Conservation (phyloP, 2,329 filamentous ascomycete genomes). For the Epicoccum nigrum region DNA sequence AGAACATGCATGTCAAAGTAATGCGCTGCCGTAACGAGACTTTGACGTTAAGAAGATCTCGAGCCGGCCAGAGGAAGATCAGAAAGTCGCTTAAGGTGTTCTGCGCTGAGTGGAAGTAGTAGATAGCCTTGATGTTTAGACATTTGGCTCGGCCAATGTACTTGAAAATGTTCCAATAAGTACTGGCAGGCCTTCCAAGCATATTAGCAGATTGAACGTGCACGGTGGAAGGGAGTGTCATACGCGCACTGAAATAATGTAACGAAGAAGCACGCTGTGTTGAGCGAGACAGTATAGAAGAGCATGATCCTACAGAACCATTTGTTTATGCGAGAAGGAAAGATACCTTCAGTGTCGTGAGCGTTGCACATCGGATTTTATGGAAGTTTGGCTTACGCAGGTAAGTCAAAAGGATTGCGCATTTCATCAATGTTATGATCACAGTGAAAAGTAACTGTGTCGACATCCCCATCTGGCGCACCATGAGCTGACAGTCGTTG, state of each 20-base stretch:
- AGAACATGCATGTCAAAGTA: slow-evolving; percentile 40
- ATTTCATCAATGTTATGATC: slow-evolving; percentile 35
- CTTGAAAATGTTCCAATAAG: slow-evolving; percentile 37
- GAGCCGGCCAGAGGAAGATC: slow-evolving; percentile 41
- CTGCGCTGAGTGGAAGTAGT: slow-evolving; percentile 30
- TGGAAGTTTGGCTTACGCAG: slow-evolving; percentile 14
- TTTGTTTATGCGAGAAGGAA: slow-evolving; percentile 35
- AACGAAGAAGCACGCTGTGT: slow-evolving; percentile 30
- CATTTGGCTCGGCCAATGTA: slow-evolving; percentile 27
- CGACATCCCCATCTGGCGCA: slow-evolving; percentile 30
- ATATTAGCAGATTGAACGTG: background rate
- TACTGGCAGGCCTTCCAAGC: slow-evolving; percentile 22
- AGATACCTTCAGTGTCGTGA: slow-evolving; percentile 25
- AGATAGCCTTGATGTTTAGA: slow-evolving; percentile 33
- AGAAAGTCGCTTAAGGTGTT: slow-evolving; percentile 42
- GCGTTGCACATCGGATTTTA: background rate
- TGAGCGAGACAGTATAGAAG: slow-evolving; percentile 28
- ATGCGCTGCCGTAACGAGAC: slow-evolving; percentile 37
- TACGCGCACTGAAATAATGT: slow-evolving; percentile 41
- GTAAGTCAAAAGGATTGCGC: slow-evolving; percentile 33
- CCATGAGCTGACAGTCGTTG: background rate
- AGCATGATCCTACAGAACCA: slow-evolving; percentile 38
- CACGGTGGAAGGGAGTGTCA: background rate
- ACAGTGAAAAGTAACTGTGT: slow-evolving; percentile 32
- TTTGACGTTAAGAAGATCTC: slow-evolving; percentile 33